phyloP scores from a whole-genome alignment of 2,329 filamentous ascomycete genomes.

The Sclerotinia trifoliorum region DNA sequence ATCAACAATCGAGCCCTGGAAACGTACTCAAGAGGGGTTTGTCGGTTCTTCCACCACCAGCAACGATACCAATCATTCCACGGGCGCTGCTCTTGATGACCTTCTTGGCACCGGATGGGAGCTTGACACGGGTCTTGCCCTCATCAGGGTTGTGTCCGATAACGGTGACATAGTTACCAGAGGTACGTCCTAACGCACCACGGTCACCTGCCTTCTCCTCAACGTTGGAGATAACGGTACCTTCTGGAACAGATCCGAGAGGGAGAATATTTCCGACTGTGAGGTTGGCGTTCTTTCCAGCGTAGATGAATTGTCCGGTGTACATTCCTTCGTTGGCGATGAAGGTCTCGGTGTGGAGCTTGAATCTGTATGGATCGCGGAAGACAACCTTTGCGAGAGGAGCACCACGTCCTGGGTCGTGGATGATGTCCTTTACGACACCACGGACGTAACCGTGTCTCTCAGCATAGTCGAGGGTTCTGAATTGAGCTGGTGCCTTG shows the following conservation, averaged over 20 bases:
- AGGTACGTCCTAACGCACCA: slow-evolving; percentile 92
- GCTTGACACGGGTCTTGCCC: slow-evolving; percentile 99
- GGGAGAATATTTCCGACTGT: slow-evolving; percentile 98
- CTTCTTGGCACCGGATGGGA: slow-evolving; percentile 99
- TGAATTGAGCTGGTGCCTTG: slow-evolving; percentile 94
- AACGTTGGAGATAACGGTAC: slow-evolving; percentile 98
- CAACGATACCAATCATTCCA: slow-evolving; percentile 99
- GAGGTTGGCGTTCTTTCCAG: slow-evolving; percentile 96
- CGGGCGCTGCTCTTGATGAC: slow-evolving; percentile 86
- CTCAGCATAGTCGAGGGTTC: slow-evolving; percentile 94
- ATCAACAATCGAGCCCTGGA: background rate
- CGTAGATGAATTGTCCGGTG: slow-evolving; percentile 99
- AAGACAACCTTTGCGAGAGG: slow-evolving; percentile 95
- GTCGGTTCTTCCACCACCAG: slow-evolving; percentile 98
- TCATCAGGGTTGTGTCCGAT: slow-evolving; percentile 98
- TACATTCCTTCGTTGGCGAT: slow-evolving; percentile 99
- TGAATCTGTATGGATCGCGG: slow-evolving; percentile 98
- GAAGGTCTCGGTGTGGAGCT: slow-evolving; percentile 97
- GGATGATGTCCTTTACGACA: slow-evolving; percentile 90
- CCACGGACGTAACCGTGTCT: slow-evolving; percentile 97
- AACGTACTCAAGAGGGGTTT: slow-evolving; percentile 91
- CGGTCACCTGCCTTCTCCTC: slow-evolving; percentile 99
- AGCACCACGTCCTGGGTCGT: slow-evolving; percentile 95
- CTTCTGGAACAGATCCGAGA: slow-evolving; percentile 91
- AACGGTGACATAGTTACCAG: slow-evolving; percentile 98